Evolutionary conservation across 176 grass and related monocot genomes (phyloP).

Genomic region (Secale cereale): DNA sequence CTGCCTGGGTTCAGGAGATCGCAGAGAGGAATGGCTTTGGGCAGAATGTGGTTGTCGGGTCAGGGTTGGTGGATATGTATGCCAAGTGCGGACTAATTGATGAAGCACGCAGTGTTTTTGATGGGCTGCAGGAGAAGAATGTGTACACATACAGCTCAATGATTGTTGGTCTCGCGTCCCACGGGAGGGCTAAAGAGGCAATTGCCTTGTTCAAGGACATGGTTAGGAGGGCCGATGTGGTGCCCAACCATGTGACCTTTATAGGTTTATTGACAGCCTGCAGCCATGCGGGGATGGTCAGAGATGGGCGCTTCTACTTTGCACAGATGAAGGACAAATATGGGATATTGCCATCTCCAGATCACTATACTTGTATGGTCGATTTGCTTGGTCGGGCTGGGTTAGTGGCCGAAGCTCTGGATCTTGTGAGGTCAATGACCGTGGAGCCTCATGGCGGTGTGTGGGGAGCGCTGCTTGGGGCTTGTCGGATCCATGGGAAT

Average conservation of each 20-base stretch:
- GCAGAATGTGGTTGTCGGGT: slow-evolving; percentile 51
- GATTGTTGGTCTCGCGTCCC: slow-evolving; percentile 44
- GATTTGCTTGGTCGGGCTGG: slow-evolving; percentile 69
- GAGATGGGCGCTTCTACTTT: slow-evolving; percentile 64
- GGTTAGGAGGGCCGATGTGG: slow-evolving; percentile 28
- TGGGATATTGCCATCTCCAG: slow-evolving; percentile 52
- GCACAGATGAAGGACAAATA: slow-evolving; percentile 61
- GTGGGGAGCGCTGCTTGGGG: slow-evolving; percentile 61
- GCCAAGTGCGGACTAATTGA: slow-evolving; percentile 62
- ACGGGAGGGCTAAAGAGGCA: slow-evolving; percentile 43
- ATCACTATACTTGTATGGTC: slow-evolving; percentile 82
- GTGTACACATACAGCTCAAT: slow-evolving; percentile 67
- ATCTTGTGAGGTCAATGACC: slow-evolving; percentile 60
- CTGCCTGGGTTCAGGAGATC: slow-evolving; percentile 38
- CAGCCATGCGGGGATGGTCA: slow-evolving; percentile 67
- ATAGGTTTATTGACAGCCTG: slow-evolving; percentile 59
- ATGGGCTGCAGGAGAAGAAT: slow-evolving; percentile 50
- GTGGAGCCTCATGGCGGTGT: slow-evolving; percentile 53
- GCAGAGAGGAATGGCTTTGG: slow-evolving; percentile 38
- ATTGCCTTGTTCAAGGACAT: slow-evolving; percentile 61
- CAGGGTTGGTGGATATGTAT: slow-evolving; percentile 58
- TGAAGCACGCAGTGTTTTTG: slow-evolving; percentile 39
- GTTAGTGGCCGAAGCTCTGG: slow-evolving; percentile 59
- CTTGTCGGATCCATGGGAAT: slow-evolving; percentile 65
- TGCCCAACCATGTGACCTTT: slow-evolving; percentile 66